Evolutionary conservation across 2,329 filamentous ascomycete genomes (phyloP), one percentile per base, ranked within the genome.

Genomic region (Metarhizium album): DNA sequence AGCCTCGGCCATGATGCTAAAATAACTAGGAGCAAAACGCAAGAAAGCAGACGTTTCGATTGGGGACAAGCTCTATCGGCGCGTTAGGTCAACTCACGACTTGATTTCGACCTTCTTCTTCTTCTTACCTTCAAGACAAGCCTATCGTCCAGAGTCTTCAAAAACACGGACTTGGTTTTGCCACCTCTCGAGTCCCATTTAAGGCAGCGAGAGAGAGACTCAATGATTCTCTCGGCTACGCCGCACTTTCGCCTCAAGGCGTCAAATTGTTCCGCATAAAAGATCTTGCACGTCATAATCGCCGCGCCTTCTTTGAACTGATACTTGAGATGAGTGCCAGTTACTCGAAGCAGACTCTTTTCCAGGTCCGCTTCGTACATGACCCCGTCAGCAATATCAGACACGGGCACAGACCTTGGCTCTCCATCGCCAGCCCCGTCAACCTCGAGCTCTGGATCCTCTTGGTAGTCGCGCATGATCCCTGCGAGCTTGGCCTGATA

Each of bases 111-210:
- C 6, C n/a, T n/a, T n/a, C n/a, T n/a, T n/a, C n/a, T 18, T 20
- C 5, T n/a, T 22, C 63, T 56, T 58, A 72, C 73, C 68, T 96
- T 96, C 60, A 96, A 79, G 45, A 98, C 87, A 55, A 98, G 84
- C 35, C 93, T 84, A 62, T 96, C 90, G 67, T 98, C 93, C 22
- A 96, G 75, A 0, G 93, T 98, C 70, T 97, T 98, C 56, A 98
- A 72, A 66, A 98, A 98, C 4, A 98, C 84, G 0, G 90, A 96
- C 64, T 96, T 96, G 2, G 91, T 96, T 70, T 98, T 98, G 57
- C 93, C 93, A 23, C 93, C 94, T 64, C 95, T 95, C 3, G 89
- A 95, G 68, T 98, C 93, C 87, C 91, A 98, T 67, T 97, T 96
- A 20, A 95, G 78, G 68, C 94, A 98, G 20, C 93, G 83, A 7